phyloP scores from a whole-genome alignment of 768 basidiomycete species.

The Kwoniella mangroviensis region DNA sequence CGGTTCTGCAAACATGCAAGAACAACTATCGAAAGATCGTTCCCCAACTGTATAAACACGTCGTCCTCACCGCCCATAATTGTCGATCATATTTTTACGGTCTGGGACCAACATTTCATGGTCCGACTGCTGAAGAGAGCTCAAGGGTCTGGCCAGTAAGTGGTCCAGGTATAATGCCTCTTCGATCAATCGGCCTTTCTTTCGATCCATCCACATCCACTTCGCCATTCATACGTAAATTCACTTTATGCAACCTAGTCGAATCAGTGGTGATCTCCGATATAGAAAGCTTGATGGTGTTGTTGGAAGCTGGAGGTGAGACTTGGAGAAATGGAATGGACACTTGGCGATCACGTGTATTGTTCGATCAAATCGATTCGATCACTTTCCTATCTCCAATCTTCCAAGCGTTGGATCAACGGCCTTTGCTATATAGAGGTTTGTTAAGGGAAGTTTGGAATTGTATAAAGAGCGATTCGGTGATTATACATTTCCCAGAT shows the following conservation, averaged over 20 bases:
- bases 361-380: conserved; percentile 20
- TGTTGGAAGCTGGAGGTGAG: neutral
- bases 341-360: conserved; percentile 8
- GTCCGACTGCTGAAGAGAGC: neutral
- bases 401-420: conserved; percentile 2
- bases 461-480: conserved; percentile 14
- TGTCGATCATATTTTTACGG: conserved; percentile 8
- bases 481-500: conserved; percentile 10
- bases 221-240: conserved; percentile 13
- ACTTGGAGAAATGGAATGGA: conserved; percentile 4
- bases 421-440: neutral
- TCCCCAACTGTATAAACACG: neutral
- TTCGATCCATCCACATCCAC: neutral
- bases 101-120: neutral
- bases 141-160: conserved; percentile 5
- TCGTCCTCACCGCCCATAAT: neutral
- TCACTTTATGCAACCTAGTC: conserved; percentile 13
- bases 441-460: conserved; percentile 17
- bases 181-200: conserved; percentile 7
- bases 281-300: neutral
- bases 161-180: conserved; percentile 13
- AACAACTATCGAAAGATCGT: neutral
- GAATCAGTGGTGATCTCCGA: conserved; percentile 1
- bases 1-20: neutral
- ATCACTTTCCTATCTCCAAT: neutral